Percentiles rank a stretch among this genome's conserved stretches.
These are phyloP conservation scores for Bocquillonia castaneifolia DNA, from an alignment of 441 rosid species.

Conservation along the genomic window DNA sequence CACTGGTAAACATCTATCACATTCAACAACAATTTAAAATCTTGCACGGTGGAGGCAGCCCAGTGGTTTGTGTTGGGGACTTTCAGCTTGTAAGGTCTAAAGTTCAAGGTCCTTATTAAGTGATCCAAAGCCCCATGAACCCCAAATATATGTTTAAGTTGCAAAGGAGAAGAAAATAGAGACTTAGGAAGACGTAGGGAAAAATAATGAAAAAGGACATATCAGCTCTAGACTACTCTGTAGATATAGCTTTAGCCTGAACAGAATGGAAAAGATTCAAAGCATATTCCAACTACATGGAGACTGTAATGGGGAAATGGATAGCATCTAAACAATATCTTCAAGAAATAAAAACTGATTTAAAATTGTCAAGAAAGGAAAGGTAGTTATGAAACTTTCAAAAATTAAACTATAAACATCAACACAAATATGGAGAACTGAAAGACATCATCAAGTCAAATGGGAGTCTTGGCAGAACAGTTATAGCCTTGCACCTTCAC, in stretches of 20 bases:
- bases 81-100: background rate
- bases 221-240: background rate
- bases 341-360: background rate
- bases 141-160: background rate
- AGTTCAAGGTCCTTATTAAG: background rate
- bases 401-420: background rate
- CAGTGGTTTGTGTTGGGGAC: background rate
- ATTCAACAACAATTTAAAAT: background rate
- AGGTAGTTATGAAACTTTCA: background rate
- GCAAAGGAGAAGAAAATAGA: background rate
- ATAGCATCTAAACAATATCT: background rate
- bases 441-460: slow-evolving; percentile 1
- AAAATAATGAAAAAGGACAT: background rate
- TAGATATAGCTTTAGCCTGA: background rate
- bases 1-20: too few relatives aligned
- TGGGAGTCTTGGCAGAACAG: background rate
- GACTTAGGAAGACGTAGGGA: background rate
- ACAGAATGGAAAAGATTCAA: too few relatives aligned
- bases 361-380: background rate
- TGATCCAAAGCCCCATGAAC: too few relatives aligned
- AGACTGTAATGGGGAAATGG: background rate
- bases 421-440: background rate
- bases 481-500: background rate
- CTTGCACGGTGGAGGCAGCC: background rate
- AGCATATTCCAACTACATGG: background rate